Base-by-base conservation (phyloP, 305 asterid species). In the Solanum aculeatissimum region DNA sequence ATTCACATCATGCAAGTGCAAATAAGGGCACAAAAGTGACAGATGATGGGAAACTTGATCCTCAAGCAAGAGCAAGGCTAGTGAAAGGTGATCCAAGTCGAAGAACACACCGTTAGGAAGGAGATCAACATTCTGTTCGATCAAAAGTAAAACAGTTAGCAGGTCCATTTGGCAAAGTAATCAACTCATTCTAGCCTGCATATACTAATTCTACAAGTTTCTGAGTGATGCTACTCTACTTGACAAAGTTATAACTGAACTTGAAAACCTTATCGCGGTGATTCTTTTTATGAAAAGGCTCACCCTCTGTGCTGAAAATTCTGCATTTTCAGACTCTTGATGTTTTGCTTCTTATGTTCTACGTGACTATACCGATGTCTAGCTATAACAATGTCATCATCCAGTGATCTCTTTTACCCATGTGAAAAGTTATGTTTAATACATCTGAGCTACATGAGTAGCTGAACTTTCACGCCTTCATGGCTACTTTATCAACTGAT, bases 11-110 rank as follows among this genome's bases (percentile, higher is more conserved):
- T 72, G 49, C 84, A 78, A 71, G 86, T 58, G 60, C 86, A 47
- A 86, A 85, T 71, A 86, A 78, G 79, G 83, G 80, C n/a, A 16
- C 55, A 14, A 89, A 84, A 84, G 90, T 81, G 70, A 84, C 85
- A 2, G 51, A 80, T n/a, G 87, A 83, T 54, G 75, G 84, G 38
- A 83, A 84, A 85, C 80, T 63, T 21, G 84, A 80, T 27, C 27
- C 32, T 85, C 92, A 70, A 83, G 27, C 85, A 11, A 75, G 81
- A 83, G 72, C 58, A 53, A 83, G 79, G 80, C 49, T 82, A 65
- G 88, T 82, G 21, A 75, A 58, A 25, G 23, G 75, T 79, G 85
- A 85, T 79, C 38, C 38, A 81, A 51, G 55, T 71, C 25, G 51
- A 83, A 84, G 75, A 80, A 19, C 42, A 19, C 42, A 54, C 63